Evolutionary conservation across 2,329 filamentous ascomycete species (phyloP), one percentile per base, ranked within the genome.

Genomic region (Arthrobotrys pseudoclavata): DNA sequence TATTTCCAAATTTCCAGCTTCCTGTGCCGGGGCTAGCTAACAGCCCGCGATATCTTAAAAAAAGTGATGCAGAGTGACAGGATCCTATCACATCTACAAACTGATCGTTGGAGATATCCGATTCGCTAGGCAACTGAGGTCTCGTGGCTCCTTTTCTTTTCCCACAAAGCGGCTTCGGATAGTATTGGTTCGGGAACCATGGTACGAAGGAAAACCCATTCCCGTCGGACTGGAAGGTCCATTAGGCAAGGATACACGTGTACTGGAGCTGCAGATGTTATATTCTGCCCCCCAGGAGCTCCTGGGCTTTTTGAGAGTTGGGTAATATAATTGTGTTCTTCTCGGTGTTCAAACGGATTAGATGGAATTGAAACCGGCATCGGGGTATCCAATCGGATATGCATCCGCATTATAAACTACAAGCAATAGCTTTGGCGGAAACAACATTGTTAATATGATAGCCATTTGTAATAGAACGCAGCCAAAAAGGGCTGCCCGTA

Each of bases 171-270:
- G 29, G 29, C 20, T 53, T 22, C 29, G 29, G n/a, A 5, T 15
- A 13, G 26, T 13, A 57, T 29, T 57, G 29, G 52, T 15, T 18
- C 50, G 24, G 50, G 50, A 53, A 53, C 52, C 52, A 34, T 50
- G 47, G 47, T 50, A 50, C 45, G 6, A 10, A 13, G 3, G 15
- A 34, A 22, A 37, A 2, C 29, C n/a, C 52, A 7, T 37, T 57
- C 37, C 52, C 29, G 52, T 37, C 22, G 26, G 52, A 9, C 24
- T 53, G 50, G 50, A 31, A 45, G 31, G 15, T 57, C 52, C 52
- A 29, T 60, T 60, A 24, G 31, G 31, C 55, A 42, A 60, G 34
- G 34, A 40, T 60, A 60, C 55, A 60, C 55, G 55, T 60, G 55
- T 60, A 60, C 55, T 24, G 26, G 10, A 60, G 55, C 34, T 60